These are phyloP conservation scores for Geosmithia putterillii DNA, from an alignment of 2,329 filamentous ascomycete species.

Conservation along the genomic window DNA sequence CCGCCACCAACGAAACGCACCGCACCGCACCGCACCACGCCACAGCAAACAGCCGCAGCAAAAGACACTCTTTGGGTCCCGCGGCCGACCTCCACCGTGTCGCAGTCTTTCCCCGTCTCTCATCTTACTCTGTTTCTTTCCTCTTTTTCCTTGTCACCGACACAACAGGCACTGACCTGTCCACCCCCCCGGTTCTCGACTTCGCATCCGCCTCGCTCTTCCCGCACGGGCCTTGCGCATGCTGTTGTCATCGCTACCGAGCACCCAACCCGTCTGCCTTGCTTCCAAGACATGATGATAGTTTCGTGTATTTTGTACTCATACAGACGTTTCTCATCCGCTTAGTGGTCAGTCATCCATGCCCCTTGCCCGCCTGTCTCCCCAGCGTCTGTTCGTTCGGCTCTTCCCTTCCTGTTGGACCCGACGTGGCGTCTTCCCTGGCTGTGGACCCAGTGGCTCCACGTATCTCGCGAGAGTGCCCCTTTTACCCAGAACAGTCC, in stretches of 20 bases:
- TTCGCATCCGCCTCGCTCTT: not conserved
- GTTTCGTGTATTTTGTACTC: constrained; percentile 20
- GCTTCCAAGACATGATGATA: constrained; percentile 26
- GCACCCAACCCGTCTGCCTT: not conserved
- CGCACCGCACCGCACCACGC: too few relatives aligned
- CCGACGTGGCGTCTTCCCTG: too few relatives aligned
- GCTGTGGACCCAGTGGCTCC: too few relatives aligned
- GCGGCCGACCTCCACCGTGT: not conserved
- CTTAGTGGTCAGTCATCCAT: constrained; percentile 29
- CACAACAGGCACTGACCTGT: too few relatives aligned
- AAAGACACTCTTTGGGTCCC: not conserved
- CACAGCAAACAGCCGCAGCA: not conserved
- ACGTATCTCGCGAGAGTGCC: too few relatives aligned
- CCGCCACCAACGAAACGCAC: too few relatives aligned
- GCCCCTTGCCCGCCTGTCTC: too few relatives aligned
- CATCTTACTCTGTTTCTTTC: not conserved
- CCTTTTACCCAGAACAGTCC: too few relatives aligned
- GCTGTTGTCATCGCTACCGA: not conserved
- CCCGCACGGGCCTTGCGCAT: not conserved
- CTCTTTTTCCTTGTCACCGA: not conserved
- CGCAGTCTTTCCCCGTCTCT: not conserved
- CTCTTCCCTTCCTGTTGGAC: too few relatives aligned
- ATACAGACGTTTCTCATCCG: constrained; percentile 18
- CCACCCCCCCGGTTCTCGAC: not conserved
- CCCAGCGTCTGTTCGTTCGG: not conserved